Evolutionary conservation across 2,329 filamentous ascomycete genomes (phyloP), one percentile per base, ranked within the genome.

Genomic region (Alternaria ventricosa): DNA sequence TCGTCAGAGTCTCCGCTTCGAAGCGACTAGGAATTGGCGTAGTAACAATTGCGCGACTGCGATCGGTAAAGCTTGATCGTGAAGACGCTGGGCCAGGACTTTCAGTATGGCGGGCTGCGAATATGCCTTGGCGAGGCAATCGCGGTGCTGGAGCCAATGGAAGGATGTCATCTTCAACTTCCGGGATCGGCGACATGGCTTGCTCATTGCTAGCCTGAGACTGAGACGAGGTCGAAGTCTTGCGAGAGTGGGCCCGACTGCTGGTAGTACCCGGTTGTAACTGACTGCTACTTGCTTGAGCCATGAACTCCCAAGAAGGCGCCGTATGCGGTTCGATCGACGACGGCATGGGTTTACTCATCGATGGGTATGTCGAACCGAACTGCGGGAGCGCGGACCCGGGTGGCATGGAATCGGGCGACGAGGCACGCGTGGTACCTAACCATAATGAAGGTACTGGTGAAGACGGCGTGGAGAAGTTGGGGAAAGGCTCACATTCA

Each of bases 361-460:
- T 60, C 41, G 71, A 47, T 1, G 70, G 58, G 28, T 71, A 69
- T 13, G 63, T 65, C 3, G 69, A 62, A n/a, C 67, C 62, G 33
- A 70, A 72, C 41, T 69, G 69, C 5, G 64, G 46, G 20, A 74
- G 73, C 12, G 71, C 70, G 20, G 72, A 75, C 9, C 74, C 78
- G 22, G 75, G 70, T 43, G 68, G 72, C 67, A 72, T 68, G 46
- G 57, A 61, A 28, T 78, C 77, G 62, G 77, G 77, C 20, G 76
- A 78, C 9, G 77, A 79, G 50, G 75, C 72, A 53, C 77, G 68
- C 50, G 78, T 79, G 57, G 77, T 78, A 64, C 73, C 76, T 73
- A 76, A 78, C 70, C 73, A 78, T 59, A 76, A 74, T 66, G 77
- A 79, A 73, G 77, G 75, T 69, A 77, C 77, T 68, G 77, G 75